These are phyloP conservation scores for Plasmodium berghei DNA, from an alignment of 169 alveolate species.

Conservation along the genomic window DNA sequence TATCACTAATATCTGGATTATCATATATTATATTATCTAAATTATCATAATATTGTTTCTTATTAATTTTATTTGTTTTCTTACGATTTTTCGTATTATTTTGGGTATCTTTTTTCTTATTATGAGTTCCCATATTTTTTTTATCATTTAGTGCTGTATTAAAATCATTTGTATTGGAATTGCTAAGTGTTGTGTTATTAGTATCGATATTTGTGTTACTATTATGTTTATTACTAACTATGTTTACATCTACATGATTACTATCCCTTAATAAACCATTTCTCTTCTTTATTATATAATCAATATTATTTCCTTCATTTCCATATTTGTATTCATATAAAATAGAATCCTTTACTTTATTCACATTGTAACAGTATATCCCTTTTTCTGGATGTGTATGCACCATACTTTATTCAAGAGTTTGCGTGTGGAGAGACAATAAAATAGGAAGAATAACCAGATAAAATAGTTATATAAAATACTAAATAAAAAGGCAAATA, in stretches of 20 bases:
- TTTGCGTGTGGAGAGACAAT: too few species aligned
- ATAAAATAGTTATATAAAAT: neutral
- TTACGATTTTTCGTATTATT: neutral
- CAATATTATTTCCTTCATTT: neutral
- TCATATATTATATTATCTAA: neutral
- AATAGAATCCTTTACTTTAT: slow-evolving; percentile 1
- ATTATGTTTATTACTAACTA: neutral
- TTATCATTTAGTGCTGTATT: neutral
- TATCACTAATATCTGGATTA: neutral
- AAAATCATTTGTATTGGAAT: too few species aligned
- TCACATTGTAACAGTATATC: neutral
- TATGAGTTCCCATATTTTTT: neutral
- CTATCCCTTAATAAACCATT: neutral
- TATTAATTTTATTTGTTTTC: neutral
- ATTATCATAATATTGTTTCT: neutral
- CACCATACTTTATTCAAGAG: neutral
- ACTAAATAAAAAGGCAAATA: neutral
- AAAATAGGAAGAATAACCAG: too few species aligned
- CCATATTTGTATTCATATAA: neutral
- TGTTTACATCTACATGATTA: neutral
- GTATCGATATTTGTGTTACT: neutral
- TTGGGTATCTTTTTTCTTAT: neutral
- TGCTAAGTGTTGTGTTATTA: too few species aligned
- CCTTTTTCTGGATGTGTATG: slow-evolving; percentile 14
- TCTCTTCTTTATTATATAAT: slow-evolving; percentile 14